phyloP scores from a whole-genome alignment of 257 asterid genomes.

The Leonotis leonurus region DNA sequence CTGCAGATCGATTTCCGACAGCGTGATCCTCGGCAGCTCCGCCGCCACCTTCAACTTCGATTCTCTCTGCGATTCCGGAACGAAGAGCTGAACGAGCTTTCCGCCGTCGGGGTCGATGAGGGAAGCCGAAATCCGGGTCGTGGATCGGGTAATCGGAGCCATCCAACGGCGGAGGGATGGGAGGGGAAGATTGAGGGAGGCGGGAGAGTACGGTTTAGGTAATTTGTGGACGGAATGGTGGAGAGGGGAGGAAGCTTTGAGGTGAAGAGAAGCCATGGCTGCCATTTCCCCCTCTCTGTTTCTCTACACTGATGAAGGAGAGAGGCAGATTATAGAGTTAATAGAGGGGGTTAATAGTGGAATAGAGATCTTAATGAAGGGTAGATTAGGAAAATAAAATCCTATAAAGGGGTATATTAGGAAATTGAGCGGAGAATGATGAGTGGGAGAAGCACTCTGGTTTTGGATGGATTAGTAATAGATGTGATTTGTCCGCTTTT shows the following conservation, averaged over 20 bases:
- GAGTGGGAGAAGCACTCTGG: neutral
- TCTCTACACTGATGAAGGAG: neutral
- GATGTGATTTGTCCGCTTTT: conserved; percentile 8
- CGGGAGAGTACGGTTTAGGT: conserved; percentile 26
- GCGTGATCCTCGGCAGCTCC: conserved; percentile 51
- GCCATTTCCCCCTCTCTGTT: conserved; percentile 39
- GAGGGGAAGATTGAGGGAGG: conserved; percentile 23
- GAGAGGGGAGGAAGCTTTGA: conserved; percentile 28
- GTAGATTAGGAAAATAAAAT: neutral
- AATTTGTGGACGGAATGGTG: conserved; percentile 26
- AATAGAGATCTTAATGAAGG: neutral
- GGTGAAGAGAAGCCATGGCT: conserved; percentile 61
- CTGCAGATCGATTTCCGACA: conserved; percentile 68
- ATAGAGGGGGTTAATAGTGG: neutral
- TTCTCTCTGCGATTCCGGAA: conserved; percentile 38
- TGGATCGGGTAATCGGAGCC: conserved; percentile 20
- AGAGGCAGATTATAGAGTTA: neutral
- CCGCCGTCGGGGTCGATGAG: conserved; percentile 93
- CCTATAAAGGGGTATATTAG: neutral
- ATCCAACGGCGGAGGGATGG: conserved; percentile 16
- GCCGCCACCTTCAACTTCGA: conserved; percentile 35
- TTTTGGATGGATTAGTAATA: neutral
- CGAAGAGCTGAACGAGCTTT: conserved; percentile 58
- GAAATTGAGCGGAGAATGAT: neutral
- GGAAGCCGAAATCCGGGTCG: conserved; percentile 40